Evolutionary conservation across 2,329 filamentous ascomycete species (phyloP).

Genomic region (Alternaria infectoria): DNA sequence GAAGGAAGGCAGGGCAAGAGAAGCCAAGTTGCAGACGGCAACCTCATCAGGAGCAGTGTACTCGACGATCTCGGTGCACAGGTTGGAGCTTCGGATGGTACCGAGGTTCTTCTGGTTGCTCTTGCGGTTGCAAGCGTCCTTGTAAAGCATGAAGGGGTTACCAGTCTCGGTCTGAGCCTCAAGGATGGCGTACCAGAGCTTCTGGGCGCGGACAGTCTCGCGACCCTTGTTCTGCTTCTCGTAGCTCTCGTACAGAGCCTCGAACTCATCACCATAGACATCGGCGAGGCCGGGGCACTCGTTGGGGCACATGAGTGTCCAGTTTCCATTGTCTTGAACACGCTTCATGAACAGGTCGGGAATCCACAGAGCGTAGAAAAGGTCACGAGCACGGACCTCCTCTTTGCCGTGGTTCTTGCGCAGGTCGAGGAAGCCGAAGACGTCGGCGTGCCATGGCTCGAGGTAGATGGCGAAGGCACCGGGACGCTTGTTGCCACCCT

Average conservation of each 20-base stretch:
- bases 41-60: conserved; percentile 98
- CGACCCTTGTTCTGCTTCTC: conserved; percentile 87
- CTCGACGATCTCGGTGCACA: conserved; percentile 98
- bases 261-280: conserved; percentile 96
- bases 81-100: conserved; percentile 96
- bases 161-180: conserved; percentile 99
- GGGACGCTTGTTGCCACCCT: conserved; percentile 98
- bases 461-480: conserved; percentile 99
- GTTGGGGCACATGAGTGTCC: conserved; percentile 98
- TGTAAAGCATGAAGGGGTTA: conserved; percentile 99
- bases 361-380: conserved; percentile 98
- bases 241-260: conserved; percentile 89
- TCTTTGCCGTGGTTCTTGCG: conserved; percentile 99
- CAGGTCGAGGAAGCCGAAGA: conserved; percentile 96
- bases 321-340: conserved; percentile 93
- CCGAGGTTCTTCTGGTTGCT: conserved; percentile 99
- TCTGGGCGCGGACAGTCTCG: conserved; percentile 93
- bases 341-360: conserved; percentile 99
- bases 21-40: conserved; percentile 97
- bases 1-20: conserved; percentile 86
- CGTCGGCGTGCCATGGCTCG: conserved; percentile 97
- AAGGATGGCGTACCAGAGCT: conserved; percentile 98
- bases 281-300: conserved; percentile 95
- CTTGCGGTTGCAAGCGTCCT: conserved; percentile 97
- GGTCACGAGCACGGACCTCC: conserved; percentile 92